phyloP scores from a whole-genome alignment of 1,139 yeast genomes.

The Kodamaea arcana region DNA sequence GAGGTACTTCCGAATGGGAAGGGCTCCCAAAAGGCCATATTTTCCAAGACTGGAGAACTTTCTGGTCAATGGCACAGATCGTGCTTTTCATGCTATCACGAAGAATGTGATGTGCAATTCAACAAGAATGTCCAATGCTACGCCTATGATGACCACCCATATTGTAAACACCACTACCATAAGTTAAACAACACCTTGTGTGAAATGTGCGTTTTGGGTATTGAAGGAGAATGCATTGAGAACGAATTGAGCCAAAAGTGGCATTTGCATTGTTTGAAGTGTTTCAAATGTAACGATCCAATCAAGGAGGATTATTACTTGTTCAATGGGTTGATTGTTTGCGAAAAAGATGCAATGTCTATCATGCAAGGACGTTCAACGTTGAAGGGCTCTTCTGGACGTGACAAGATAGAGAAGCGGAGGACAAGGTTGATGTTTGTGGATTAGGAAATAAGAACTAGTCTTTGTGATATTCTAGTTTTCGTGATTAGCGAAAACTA shows the following conservation, averaged over 20 bases:
- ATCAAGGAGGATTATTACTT: slow-evolving; percentile 56
- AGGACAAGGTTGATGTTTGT: slow-evolving; percentile 40
- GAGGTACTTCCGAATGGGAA: slow-evolving; percentile 47
- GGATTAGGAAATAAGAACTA: slow-evolving; percentile 16
- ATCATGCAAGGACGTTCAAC: slow-evolving; percentile 23
- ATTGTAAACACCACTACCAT: slow-evolving; percentile 82
- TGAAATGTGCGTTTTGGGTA: slow-evolving; percentile 63
- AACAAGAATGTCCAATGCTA: slow-evolving; percentile 68
- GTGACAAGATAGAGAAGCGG: slow-evolving; percentile 42
- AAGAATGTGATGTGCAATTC: slow-evolving; percentile 52
- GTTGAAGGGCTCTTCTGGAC: slow-evolving; percentile 22
- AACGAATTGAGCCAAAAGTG: slow-evolving; percentile 64
- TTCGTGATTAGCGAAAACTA: no score
- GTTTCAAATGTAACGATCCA: slow-evolving; percentile 45
- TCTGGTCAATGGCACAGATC: slow-evolving; percentile 93
- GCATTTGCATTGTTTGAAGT: slow-evolving; percentile 60
- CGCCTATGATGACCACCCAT: slow-evolving; percentile 73
- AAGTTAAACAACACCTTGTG: slow-evolving; percentile 71
- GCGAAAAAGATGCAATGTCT: slow-evolving; percentile 43
- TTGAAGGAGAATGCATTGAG: slow-evolving; percentile 89
- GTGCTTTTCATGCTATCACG: slow-evolving; percentile 67
- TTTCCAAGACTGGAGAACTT: slow-evolving; percentile 74
- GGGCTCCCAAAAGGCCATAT: slow-evolving; percentile 44
- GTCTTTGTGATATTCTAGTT: no score
- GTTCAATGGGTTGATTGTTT: slow-evolving; percentile 46